A percentile compares a stretch with the other conserved stretches of the same genome.
Evolutionary conservation across 805 yeast species (phyloP).

Genomic region (Starmerella khaoyaiensis): DNA sequence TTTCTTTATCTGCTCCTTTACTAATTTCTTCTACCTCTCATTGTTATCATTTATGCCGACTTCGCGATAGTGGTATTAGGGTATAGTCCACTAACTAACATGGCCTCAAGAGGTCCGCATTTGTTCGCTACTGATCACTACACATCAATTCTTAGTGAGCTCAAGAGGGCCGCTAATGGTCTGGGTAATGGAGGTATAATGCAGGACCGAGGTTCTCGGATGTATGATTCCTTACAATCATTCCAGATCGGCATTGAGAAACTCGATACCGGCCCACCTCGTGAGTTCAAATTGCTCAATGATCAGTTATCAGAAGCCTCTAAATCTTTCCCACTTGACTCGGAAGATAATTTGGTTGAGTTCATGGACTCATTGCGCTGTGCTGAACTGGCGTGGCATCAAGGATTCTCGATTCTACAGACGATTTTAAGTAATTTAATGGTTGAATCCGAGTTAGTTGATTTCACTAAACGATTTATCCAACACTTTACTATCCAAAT

Average conservation of each 20-base stretch:
- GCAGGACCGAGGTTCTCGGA: constrained; percentile 45
- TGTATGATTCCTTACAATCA: constrained; percentile 79
- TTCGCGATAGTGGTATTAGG: too few species aligned
- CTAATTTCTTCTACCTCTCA: too few species aligned
- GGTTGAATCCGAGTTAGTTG: constrained; percentile 45
- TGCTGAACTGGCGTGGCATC: constrained; percentile 57
- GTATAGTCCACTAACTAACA: too few species aligned
- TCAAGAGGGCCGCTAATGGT: constrained; percentile 16
- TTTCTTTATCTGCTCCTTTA: too few species aligned
- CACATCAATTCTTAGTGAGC: constrained; percentile 23
- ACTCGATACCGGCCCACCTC: constrained; percentile 67
- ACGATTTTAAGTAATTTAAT: constrained; percentile 65
- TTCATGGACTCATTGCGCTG: constrained; percentile 43
- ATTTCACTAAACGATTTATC: constrained; percentile 14
- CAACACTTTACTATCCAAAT: background rate
- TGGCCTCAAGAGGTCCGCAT: constrained; percentile 17
- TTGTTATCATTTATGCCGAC: too few species aligned
- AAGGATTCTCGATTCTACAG: constrained; percentile 60
- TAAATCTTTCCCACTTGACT: constrained; percentile 31
- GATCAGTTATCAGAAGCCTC: constrained; percentile 31
- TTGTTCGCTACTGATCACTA: constrained; percentile 24
- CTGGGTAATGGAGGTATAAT: constrained; percentile 44
- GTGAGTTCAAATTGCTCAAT: constrained; percentile 26
- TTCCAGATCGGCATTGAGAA: constrained; percentile 55
- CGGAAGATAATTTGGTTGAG: constrained; percentile 35